Percentiles rank a stretch among this genome's conserved stretches.
These are phyloP conservation scores for Aspergillus nanangensis DNA, from an alignment of 495 filamentous ascomycete species.

Conservation along the genomic window DNA sequence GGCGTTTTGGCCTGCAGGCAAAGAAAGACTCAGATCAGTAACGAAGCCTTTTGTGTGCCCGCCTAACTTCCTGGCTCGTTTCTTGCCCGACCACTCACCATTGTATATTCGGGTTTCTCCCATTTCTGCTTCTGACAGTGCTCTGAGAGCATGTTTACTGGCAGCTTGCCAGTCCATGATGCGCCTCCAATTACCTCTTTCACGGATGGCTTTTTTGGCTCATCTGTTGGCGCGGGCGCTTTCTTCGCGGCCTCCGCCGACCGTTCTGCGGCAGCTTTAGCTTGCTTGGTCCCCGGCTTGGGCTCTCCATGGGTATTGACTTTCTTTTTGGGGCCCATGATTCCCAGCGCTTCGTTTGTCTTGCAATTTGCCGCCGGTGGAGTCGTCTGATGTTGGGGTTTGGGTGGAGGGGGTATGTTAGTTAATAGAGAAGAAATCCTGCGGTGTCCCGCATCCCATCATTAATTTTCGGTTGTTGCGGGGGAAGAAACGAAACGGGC, in stretches of 20 bases:
- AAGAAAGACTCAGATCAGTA: slow-evolving; percentile 7
- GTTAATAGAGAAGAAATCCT: too few relatives aligned
- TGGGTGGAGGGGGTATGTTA: too few relatives aligned
- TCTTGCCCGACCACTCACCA: slow-evolving; percentile 45
- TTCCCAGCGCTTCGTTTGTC: too few relatives aligned
- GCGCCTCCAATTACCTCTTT: slow-evolving; percentile 88
- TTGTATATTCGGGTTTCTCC: slow-evolving; percentile 89
- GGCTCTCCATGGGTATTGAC: slow-evolving; percentile 35
- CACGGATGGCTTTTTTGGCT: slow-evolving; percentile 72
- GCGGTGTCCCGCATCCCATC: slow-evolving; percentile 29
- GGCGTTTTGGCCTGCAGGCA: slow-evolving; percentile 38
- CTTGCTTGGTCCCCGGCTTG: slow-evolving; percentile 43
- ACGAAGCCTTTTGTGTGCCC: neutral
- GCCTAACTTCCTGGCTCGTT: too few relatives aligned
- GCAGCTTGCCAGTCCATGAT: slow-evolving; percentile 97
- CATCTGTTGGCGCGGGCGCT: slow-evolving; percentile 39
- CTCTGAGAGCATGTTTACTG: slow-evolving; percentile 87
- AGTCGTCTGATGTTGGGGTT: too few relatives aligned
- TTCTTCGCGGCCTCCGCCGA: slow-evolving; percentile 22
- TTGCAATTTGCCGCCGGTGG: too few relatives aligned
- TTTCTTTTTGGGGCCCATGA: slow-evolving; percentile 44
- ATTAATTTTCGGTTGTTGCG: slow-evolving; percentile 12
- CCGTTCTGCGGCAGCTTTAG: slow-evolving; percentile 36
- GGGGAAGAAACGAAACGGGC: slow-evolving; percentile 4
- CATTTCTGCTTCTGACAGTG: slow-evolving; percentile 94